Percentiles rank a stretch among this genome's conserved stretches.
Evolutionary conservation across 257 asterid species (phyloP).

Genomic region (Solanum bukasovii): DNA sequence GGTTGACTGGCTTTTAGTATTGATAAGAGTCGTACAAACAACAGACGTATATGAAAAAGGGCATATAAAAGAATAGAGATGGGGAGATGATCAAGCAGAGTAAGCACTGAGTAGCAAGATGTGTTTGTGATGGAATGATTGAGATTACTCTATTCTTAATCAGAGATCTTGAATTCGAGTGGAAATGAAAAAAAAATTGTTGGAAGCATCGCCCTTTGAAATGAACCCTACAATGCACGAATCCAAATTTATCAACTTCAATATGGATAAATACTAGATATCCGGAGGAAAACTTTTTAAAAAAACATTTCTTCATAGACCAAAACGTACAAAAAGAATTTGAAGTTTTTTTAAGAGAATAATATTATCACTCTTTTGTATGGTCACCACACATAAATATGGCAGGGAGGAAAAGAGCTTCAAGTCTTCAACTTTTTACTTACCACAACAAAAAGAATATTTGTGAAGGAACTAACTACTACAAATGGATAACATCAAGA

Average conservation of each 20-base stretch:
- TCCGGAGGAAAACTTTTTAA: neutral
- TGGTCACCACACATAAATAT: neutral
- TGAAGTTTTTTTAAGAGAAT: neutral
- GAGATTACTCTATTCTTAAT: neutral
- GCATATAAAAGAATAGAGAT: neutral
- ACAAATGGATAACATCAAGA: neutral
- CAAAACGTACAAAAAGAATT: neutral
- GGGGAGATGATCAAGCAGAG: neutral
- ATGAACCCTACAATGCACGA: accelerated
- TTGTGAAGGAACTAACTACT: neutral
- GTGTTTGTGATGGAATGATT: neutral
- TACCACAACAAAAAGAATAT: neutral
- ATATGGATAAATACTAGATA: neutral
- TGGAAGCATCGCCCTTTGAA: accelerated
- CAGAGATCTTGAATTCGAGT: accelerated
- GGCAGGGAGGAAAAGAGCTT: neutral
- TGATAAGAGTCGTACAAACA: neutral
- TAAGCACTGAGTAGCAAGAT: neutral
- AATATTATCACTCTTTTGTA: neutral
- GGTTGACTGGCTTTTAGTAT: neutral
- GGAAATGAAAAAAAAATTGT: neutral
- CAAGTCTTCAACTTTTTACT: neutral
- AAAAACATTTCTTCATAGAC: neutral
- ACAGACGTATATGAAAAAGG: neutral
- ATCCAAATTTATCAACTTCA: accelerated